phyloP scores from a whole-genome alignment of 2,329 filamentous ascomycete species.

The Alternaria conjuncta region DNA sequence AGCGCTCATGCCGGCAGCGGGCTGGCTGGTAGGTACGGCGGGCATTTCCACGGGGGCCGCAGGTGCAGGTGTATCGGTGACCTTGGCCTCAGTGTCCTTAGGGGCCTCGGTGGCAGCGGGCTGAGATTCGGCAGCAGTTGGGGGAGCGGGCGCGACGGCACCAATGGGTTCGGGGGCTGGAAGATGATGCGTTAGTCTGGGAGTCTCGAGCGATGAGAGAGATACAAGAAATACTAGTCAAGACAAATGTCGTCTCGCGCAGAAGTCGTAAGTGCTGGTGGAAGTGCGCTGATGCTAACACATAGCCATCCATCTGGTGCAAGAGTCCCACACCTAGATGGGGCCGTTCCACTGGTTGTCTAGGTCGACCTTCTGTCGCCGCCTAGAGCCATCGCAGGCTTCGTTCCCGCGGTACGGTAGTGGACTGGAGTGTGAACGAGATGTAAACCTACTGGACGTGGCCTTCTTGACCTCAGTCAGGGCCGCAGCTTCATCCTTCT shows the following conservation, averaged over 20 bases:
- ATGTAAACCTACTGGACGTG: constrained; percentile 42
- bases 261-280: constrained; percentile 4
- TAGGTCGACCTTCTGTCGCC: constrained; percentile 25
- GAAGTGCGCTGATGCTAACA: neutral
- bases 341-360: constrained; percentile 17
- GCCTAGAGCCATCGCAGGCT: constrained; percentile 27
- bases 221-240: neutral
- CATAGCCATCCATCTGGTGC: neutral
- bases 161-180: constrained; percentile 43
- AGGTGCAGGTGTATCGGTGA: constrained; percentile 18
- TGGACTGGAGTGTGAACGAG: constrained; percentile 11
- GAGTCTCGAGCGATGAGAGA: constrained; percentile 17
- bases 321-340: constrained; percentile 7
- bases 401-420: constrained; percentile 12
- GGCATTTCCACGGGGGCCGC: constrained; percentile 27
- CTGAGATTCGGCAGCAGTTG: constrained; percentile 36
- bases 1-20: constrained; percentile 48
- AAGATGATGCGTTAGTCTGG: constrained; percentile 29
- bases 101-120: constrained; percentile 24
- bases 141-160: constrained; percentile 37
- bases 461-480: constrained; percentile 43
- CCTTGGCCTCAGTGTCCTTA: constrained; percentile 25
- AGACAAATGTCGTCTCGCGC: neutral
- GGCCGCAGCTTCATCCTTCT: constrained; percentile 37
- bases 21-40: constrained; percentile 32